phyloP scores from a whole-genome alignment of 2,329 filamentous ascomycete genomes.

The Neocucurbitaria cava region DNA sequence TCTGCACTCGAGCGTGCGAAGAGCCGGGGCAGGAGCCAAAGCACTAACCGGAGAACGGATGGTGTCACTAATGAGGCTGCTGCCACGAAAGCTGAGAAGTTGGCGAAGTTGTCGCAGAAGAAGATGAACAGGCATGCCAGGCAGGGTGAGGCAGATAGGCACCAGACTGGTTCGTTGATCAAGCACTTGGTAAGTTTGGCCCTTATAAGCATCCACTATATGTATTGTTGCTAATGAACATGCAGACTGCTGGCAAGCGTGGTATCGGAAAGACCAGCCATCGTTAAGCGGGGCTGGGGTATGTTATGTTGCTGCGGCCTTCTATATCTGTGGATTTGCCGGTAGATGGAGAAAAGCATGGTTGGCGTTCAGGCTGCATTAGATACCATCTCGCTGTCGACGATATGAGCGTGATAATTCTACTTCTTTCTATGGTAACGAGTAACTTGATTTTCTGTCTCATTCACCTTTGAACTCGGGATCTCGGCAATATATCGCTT shows the following conservation, averaged over 20 bases:
- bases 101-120: conserved; percentile 91
- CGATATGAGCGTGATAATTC: conserved; percentile 28
- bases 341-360: conserved; percentile 33
- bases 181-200: conserved; percentile 85
- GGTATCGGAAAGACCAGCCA: conserved; percentile 87
- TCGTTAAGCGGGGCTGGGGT: conserved; percentile 30
- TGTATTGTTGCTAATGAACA: conserved; percentile 17
- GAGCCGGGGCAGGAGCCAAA: conserved; percentile 72
- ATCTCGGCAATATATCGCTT: not conserved
- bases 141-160: conserved; percentile 95
- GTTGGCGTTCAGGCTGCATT: conserved; percentile 40
- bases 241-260: conserved; percentile 85
- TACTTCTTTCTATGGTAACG: conserved; percentile 13
- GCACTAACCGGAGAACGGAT: conserved; percentile 74
- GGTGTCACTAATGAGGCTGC: conserved; percentile 73
- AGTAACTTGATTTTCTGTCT: not conserved
- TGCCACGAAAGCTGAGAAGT: conserved; percentile 80
- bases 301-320: conserved; percentile 14
- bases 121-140: conserved; percentile 98
- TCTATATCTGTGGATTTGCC: conserved; percentile 13
- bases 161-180: conserved; percentile 77
- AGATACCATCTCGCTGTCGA: conserved; percentile 37
- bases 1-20: conserved; percentile 64
- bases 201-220: not conserved
- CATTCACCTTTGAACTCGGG: not conserved